Evolutionary conservation across 352 stramenopile genomes (phyloP).

Genomic region (Peronosclerospora sorghi): DNA sequence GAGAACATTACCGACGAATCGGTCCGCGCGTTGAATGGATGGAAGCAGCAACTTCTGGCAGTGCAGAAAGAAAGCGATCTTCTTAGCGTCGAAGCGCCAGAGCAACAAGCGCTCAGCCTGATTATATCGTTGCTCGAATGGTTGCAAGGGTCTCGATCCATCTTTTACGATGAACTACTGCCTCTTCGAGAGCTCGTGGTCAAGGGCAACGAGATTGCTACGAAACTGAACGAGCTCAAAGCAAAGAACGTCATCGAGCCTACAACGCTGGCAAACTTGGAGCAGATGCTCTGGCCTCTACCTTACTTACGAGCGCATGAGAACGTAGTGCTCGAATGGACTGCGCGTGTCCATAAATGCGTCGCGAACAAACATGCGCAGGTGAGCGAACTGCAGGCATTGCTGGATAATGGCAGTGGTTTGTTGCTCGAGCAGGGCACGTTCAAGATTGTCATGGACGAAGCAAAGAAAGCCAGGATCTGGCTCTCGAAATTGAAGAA

Average conservation of each 20-base stretch:
- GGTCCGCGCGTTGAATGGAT: constrained; percentile 60
- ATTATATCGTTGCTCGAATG: constrained; percentile 64
- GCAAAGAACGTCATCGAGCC: constrained; percentile 12
- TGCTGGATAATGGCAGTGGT: constrained; percentile 45
- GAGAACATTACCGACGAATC: constrained; percentile 44
- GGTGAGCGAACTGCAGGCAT: constrained; percentile 38
- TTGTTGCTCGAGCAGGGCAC: constrained; percentile 64
- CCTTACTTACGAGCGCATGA: constrained; percentile 54
- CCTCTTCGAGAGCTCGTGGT: constrained; percentile 50
- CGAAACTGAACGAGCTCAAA: constrained; percentile 20
- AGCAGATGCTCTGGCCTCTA: constrained; percentile 62
- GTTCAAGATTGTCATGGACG: constrained; percentile 69
- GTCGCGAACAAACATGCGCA: constrained; percentile 51
- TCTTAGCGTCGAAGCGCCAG: constrained; percentile 54
- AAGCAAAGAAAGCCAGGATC: constrained; percentile 67
- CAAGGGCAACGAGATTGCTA: constrained; percentile 31
- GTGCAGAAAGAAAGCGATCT: constrained; percentile 48
- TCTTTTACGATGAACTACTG: constrained; percentile 73
- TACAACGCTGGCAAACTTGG: constrained; percentile 30
- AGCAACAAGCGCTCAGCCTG: constrained; percentile 33
- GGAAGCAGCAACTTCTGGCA: constrained; percentile 50
- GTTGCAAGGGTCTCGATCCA: constrained; percentile 59
- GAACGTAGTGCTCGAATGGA: constrained; percentile 55
- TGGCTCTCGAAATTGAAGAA: constrained; percentile 84
- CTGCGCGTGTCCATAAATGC: constrained; percentile 36